Base-by-base conservation (phyloP, 768 basidiomycete genomes). In the Amanita fuliginea region DNA sequence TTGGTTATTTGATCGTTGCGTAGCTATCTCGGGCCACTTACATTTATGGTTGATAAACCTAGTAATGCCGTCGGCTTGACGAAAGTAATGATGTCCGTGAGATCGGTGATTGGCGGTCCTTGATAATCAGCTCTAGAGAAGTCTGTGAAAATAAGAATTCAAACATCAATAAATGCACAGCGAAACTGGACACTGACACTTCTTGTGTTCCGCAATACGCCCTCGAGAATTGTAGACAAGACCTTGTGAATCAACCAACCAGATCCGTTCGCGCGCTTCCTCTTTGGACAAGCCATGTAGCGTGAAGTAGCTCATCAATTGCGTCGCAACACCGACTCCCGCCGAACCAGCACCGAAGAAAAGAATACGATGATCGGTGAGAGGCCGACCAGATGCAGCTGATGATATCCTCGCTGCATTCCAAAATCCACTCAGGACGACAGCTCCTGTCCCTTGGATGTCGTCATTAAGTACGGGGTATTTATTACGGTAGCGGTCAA, bases 311-410 rank as follows among this genome's bases (percentile, higher is more conserved):
- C 84, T 86, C 72, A 83, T 78, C 46, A 90, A 69, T 62, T 95
- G 91, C 67, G 78, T 81, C 51, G 85, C 93, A 40, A 97, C 93
- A 41, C 93, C 94, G 47, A 96, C 86, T 54, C 91, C 93, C 2
- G 90, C 88, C 21, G 83, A 86, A 4, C 94, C 94, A 3, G 93
- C 90, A 14, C 94, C 94, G 48, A 90, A 83, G 75, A 97, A 95
- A 37, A 95, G 77, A 58, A 96, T 89, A 34, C 81, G 79, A 59
- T 95, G 93, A 26, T 81, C 77, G 30, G 70, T 68, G 35, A 91
- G 68, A 6, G 85, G 74, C 6, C 67, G 65, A 4, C 82, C 82
- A n/a, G 83, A 83, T 2, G 83, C 84, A 3, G 68, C 75, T 16
- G 81, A 80, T 0, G 86, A 76, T 33, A 91, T 71, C 53, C 78